Conservation (phyloP, 2,329 filamentous ascomycete species). For the Neonectria sp. region DNA sequence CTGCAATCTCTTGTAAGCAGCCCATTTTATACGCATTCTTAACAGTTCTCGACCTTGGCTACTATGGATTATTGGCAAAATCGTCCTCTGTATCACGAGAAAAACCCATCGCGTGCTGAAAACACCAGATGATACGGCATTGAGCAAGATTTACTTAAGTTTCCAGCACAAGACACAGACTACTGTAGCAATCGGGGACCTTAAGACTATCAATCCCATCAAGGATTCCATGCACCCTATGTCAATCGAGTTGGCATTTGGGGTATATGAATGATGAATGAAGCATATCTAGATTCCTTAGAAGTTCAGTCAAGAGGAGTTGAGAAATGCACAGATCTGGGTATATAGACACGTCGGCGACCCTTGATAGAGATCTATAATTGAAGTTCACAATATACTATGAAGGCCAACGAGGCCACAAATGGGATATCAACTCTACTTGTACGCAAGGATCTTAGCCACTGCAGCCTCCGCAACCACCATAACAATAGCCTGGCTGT, state of each 20-base stretch:
- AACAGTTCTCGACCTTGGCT: not conserved
- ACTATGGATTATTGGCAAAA: not conserved
- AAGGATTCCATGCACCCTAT: not conserved
- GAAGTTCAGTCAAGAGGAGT: too few species aligned
- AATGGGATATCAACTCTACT: not conserved
- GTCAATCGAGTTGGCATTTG: too few species aligned
- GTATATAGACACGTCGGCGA: too few species aligned
- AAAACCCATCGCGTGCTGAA: not conserved
- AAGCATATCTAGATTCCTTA: too few species aligned
- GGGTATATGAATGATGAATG: too few species aligned
- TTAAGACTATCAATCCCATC: not conserved
- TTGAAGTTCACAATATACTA: too few species aligned
- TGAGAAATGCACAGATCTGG: too few species aligned
- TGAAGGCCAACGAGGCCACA: not conserved
- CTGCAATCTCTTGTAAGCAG: not conserved
- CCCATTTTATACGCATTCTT: not conserved
- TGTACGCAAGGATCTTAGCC: conserved; percentile 46
- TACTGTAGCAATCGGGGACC: not conserved
- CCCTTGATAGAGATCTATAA: too few species aligned
- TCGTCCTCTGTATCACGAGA: not conserved
- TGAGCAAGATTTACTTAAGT: not conserved
- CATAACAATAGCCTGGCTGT: conserved; percentile 76
- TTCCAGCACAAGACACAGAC: not conserved
- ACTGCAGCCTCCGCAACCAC: conserved; percentile 74
- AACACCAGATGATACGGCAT: too few species aligned